Conservation (phyloP, 2,329 filamentous ascomycete genomes). For the Fusarium newnesense region DNA sequence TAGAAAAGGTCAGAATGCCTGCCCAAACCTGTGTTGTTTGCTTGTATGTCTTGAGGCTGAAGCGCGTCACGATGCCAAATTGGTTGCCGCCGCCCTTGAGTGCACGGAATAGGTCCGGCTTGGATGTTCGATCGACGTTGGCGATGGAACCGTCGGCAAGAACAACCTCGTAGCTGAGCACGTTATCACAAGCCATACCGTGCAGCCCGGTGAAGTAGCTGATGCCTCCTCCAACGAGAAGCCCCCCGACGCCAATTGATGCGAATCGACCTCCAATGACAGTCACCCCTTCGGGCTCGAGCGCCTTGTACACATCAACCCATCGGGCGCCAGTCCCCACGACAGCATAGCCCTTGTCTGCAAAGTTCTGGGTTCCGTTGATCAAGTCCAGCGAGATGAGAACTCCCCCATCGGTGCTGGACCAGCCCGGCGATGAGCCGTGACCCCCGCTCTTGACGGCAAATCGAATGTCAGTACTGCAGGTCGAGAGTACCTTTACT, state of each 20-base stretch:
- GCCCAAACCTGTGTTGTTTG: not conserved
- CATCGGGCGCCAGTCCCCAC: not conserved
- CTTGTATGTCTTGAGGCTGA: not conserved
- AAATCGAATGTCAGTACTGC: not conserved
- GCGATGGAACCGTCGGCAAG: rapidly evolving
- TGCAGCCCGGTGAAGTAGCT: not conserved
- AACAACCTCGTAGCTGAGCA: not conserved
- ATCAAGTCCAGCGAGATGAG: not conserved
- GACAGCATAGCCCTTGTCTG: not conserved
- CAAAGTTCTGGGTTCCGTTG: not conserved
- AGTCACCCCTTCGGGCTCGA: not conserved
- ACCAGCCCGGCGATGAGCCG: not conserved
- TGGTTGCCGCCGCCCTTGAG: not conserved
- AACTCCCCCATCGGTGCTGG: not conserved
- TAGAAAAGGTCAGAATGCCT: not conserved
- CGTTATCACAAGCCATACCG: not conserved
- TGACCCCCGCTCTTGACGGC: not conserved
- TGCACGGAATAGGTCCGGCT: no score
- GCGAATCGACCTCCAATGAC: not conserved
- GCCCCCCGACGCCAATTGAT: not conserved
- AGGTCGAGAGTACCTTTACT: not conserved
- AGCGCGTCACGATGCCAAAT: not conserved
- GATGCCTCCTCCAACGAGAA: not conserved
- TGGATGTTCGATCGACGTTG: not conserved
- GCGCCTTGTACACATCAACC: not conserved